Base-by-base conservation (phyloP, 257 asterid genomes). In the Eucommia ulmoides region DNA sequence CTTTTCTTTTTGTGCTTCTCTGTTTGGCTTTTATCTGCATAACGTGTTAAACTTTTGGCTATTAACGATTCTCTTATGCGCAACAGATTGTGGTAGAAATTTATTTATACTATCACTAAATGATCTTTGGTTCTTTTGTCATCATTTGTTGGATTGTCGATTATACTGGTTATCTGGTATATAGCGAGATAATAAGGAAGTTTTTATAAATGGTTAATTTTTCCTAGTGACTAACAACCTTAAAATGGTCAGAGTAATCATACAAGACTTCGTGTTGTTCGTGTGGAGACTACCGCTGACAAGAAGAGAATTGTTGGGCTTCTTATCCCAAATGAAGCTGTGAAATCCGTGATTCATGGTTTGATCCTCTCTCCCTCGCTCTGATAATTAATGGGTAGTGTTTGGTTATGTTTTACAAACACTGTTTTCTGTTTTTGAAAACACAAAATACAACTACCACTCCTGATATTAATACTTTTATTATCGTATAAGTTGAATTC, bases 311-410 rank as follows among this genome's bases (percentile, higher is more conserved):
- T 80, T 57, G 93, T 89, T 24, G 96, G 94, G 41, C 57, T 89
- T 55, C 96, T 82, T 52, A 89, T 89, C 52, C 96, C 98, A 46
- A 85, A 78, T 81, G 83, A 93, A 48, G 96, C 96, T 10, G 96
- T 89, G 52, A 84, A 72, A 69, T 66, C 93, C 29, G 98, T 82
- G 65, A 88, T 89, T 67, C 88, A 74, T 78, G 98, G 98, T 89
- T 51, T 62, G 17, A 8, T 20, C 51, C 56, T 50, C 20, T n/a
- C 23, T 33, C 56, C 8, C 57, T 48, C 23, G 16, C 23, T 29
- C 12, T 29, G 7, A 7, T 5, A 7, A 29, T 12, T 5, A 29
- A 29, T 12, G 12, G 7, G 38, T 12, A 29, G n/a, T 29, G 38
- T 29, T 7, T 5, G 12, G 38, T 5, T 5, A 5, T 29, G 38